Conservation (phyloP, 257 asterid genomes). For the Solanum rostratum region DNA sequence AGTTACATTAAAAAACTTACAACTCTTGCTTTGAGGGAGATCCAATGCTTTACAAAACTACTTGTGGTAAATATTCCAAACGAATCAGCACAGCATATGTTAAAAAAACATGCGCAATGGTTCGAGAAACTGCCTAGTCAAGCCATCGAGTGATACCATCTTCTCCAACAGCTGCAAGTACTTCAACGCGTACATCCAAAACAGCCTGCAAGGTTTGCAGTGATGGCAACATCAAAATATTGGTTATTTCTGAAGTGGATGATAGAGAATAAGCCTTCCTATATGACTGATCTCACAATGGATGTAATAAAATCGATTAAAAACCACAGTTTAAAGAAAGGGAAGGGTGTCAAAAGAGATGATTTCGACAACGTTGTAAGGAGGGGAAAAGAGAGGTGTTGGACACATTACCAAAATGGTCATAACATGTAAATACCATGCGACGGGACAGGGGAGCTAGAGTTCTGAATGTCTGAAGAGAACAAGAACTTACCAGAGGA, state of each 20-base stretch:
- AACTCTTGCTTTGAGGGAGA: neutral
- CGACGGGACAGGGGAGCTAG: neutral
- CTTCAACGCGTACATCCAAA: conserved; percentile 76
- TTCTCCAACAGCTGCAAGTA: conserved; percentile 85
- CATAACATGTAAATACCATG: neutral
- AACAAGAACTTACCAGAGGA: conserved; percentile 56
- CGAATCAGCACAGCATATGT: neutral
- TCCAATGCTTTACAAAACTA: conserved; percentile 2
- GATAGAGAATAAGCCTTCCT: neutral
- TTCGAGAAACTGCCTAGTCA: conserved; percentile 30
- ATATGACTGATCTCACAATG: neutral
- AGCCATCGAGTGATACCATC: conserved; percentile 98
- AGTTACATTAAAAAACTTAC: neutral
- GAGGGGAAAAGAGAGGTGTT: neutral
- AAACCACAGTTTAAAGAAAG: neutral
- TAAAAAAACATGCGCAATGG: neutral
- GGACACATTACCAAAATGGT: neutral
- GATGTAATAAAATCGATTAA: neutral
- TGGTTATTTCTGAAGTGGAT: neutral
- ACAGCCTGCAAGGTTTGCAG: conserved; percentile 53
- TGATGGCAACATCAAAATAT: neutral
- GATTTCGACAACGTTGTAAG: neutral
- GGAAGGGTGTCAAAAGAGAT: neutral
- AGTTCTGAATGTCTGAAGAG: neutral
- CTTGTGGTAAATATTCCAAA: neutral